A percentile compares a stretch with the other conserved stretches of the same genome.
Conservation (phyloP, 495 filamentous ascomycete species). For the Xylaria curta region DNA sequence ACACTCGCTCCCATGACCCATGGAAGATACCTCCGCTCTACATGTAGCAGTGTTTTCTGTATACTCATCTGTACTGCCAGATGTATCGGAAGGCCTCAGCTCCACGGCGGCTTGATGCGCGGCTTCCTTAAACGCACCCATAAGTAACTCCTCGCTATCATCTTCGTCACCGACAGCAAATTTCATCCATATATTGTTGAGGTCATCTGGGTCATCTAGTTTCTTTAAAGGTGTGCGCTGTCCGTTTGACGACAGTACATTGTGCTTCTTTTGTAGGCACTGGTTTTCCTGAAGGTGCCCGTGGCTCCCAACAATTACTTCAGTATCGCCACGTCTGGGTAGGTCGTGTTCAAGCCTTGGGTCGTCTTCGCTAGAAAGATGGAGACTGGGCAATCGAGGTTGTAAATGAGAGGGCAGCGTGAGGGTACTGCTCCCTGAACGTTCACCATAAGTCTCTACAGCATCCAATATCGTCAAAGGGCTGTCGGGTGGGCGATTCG, state of each 20-base stretch:
- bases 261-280: not conserved
- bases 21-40: slow-evolving; percentile 9
- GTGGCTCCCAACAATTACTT: not conserved
- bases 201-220: slow-evolving; percentile 34
- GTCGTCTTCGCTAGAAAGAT: slow-evolving; percentile 32
- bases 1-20: not conserved
- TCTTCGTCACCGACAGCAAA: slow-evolving; percentile 45
- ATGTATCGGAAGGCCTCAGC: slow-evolving; percentile 38
- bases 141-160: slow-evolving; percentile 43
- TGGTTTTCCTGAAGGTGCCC: not conserved
- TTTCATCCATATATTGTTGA: slow-evolving; percentile 46
- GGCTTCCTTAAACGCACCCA: slow-evolving; percentile 43
- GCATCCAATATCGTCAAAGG: not conserved
- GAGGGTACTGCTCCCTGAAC: slow-evolving; percentile 20
- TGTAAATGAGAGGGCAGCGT: slow-evolving; percentile 36
- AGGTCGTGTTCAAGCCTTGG: not conserved
- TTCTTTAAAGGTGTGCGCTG: not conserved
- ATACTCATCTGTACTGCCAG: slow-evolving; percentile 1
- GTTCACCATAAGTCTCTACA: not conserved
- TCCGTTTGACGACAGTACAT: not conserved
- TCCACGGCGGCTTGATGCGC: slow-evolving; percentile 42
- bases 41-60: slow-evolving; percentile 25
- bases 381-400: slow-evolving; percentile 29
- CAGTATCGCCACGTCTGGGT: not conserved
- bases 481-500: slow-evolving; percentile 14